phyloP scores from a whole-genome alignment of 306 rosid species.

The Albizia julibrissin region DNA sequence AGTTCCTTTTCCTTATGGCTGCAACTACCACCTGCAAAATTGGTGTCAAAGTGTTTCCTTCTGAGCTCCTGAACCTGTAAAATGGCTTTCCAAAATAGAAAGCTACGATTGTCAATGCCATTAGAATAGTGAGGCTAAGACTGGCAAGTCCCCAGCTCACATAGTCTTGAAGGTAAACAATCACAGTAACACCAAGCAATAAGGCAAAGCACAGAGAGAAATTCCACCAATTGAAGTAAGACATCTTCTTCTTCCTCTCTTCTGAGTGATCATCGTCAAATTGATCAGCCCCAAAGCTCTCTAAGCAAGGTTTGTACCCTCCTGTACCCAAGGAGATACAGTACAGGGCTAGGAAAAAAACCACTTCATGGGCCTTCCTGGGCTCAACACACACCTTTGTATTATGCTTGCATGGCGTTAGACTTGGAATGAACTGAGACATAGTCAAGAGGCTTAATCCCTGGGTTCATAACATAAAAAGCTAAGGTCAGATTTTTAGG shows the following conservation, averaged over 20 bases:
- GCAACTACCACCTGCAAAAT: slow-evolving; percentile 49
- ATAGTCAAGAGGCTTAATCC: slow-evolving; percentile 50
- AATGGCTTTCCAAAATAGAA: slow-evolving; percentile 43
- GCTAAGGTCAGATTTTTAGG: neutral
- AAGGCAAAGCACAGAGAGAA: slow-evolving; percentile 38
- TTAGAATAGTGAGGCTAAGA: slow-evolving; percentile 37
- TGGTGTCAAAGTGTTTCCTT: slow-evolving; percentile 47
- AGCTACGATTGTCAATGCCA: slow-evolving; percentile 33
- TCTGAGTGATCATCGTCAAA: slow-evolving; percentile 44
- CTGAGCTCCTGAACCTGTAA: slow-evolving; percentile 43
- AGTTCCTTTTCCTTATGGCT: slow-evolving; percentile 52
- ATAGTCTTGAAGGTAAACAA: slow-evolving; percentile 48
- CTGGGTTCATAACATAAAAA: slow-evolving; percentile 23
- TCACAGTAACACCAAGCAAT: slow-evolving; percentile 42
- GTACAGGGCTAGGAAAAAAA: slow-evolving; percentile 51
- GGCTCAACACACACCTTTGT: slow-evolving; percentile 30
- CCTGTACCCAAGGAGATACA: slow-evolving; percentile 53
- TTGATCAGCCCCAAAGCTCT: slow-evolving; percentile 64
- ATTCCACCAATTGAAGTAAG: slow-evolving; percentile 59
- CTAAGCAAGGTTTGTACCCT: slow-evolving; percentile 52
- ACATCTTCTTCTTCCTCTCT: slow-evolving; percentile 56
- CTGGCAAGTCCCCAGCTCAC: slow-evolving; percentile 50
- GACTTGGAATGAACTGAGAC: slow-evolving; percentile 46
- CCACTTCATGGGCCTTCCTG: slow-evolving; percentile 53
- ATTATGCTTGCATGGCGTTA: slow-evolving; percentile 43